Evolutionary conservation across 805 yeast genomes (phyloP).

Genomic region (Metschnikowia borealis): DNA sequence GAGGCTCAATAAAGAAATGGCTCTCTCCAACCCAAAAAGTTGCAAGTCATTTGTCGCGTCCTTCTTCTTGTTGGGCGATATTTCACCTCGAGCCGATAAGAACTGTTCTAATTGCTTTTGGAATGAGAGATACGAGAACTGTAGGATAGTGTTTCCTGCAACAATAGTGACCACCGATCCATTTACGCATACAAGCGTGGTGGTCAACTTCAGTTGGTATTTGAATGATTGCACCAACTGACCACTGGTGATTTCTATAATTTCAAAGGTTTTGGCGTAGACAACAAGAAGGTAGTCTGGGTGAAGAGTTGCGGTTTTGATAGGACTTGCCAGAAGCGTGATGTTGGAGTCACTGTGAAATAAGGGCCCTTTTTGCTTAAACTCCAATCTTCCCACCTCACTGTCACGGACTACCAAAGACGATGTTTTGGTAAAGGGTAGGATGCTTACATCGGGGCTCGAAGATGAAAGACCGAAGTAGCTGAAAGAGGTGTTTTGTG

Average conservation of each 20-base stretch:
- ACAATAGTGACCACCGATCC: slow-evolving; percentile 17
- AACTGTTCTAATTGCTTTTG: slow-evolving; percentile 38
- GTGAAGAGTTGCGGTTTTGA: slow-evolving; percentile 22
- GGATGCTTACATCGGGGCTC: slow-evolving; percentile 26
- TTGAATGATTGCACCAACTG: slow-evolving; percentile 31
- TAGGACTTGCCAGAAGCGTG: slow-evolving; percentile 25
- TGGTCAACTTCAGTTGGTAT: slow-evolving; percentile 28
- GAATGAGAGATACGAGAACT: slow-evolving; percentile 25
- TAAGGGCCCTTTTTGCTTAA: slow-evolving; percentile 6
- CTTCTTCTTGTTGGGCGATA: slow-evolving; percentile 10
- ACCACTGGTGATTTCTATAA: slow-evolving; percentile 34
- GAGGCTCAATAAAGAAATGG: slow-evolving; percentile 29
- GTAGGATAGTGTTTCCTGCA: slow-evolving; percentile 28
- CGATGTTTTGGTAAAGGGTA: slow-evolving; percentile 10
- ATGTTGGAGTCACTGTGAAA: slow-evolving; percentile 19
- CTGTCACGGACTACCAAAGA: slow-evolving; percentile 33
- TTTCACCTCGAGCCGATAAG: slow-evolving; percentile 20
- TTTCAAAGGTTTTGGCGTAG: slow-evolving; percentile 31
- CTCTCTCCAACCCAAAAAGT: slow-evolving; percentile 31
- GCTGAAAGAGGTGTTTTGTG: slow-evolving; percentile 29
- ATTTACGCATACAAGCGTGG: slow-evolving; percentile 18
- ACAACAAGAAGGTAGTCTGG: slow-evolving; percentile 34
- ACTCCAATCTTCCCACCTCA: slow-evolving; percentile 21
- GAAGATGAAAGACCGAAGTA: slow-evolving; percentile 35
- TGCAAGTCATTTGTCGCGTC: slow-evolving; percentile 29